phyloP scores from a whole-genome alignment of 306 rosid genomes.

The Dryas alaskensis region DNA sequence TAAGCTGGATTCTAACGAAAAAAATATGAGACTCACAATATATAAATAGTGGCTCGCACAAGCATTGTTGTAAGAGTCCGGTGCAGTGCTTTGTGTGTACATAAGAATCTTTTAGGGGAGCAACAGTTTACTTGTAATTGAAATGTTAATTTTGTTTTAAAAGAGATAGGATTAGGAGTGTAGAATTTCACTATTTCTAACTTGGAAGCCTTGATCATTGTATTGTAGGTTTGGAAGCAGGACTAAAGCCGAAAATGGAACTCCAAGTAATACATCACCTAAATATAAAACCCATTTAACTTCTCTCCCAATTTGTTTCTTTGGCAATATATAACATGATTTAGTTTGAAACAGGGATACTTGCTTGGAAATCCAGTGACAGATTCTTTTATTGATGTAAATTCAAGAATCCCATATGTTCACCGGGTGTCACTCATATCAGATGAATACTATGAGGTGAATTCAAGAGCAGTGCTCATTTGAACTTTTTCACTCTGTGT shows the following conservation, averaged over 20 bases:
- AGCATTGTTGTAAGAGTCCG: no score
- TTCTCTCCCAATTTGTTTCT: background rate
- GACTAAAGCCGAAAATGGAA: constrained; percentile 21
- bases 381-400: constrained; percentile 20
- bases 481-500: background rate
- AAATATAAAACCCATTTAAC: background rate
- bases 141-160: background rate
- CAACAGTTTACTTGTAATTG: no score
- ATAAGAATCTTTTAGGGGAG: no score
- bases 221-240: constrained; percentile 18
- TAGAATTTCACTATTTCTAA: no score
- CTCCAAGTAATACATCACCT: constrained; percentile 20
- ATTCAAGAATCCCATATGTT: constrained; percentile 25
- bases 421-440: constrained; percentile 27
- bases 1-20: no score
- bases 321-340: background rate
- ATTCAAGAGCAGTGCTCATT: no score
- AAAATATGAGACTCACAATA: no score
- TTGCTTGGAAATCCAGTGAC: constrained; percentile 28
- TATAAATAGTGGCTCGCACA: no score
- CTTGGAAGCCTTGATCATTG: background rate
- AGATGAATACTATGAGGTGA: constrained; percentile 24
- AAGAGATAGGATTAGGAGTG: background rate
- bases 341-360: constrained; percentile 24
- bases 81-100: no score